Conservation (phyloP, 2,329 filamentous ascomycete genomes). For the Dactylella cylindrospora region DNA sequence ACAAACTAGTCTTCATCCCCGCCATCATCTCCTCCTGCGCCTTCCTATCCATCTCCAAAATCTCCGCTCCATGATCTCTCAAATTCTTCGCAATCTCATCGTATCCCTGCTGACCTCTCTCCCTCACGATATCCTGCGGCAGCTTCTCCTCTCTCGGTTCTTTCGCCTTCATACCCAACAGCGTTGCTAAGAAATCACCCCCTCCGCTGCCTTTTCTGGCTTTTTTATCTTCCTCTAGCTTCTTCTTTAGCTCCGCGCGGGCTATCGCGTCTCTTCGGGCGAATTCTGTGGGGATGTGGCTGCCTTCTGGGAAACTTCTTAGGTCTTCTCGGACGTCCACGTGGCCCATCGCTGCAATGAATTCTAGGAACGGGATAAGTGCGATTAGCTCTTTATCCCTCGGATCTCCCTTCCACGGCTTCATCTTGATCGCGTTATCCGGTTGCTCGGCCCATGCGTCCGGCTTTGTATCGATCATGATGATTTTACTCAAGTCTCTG, state of each 20-base stretch:
- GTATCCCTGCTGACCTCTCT: conserved; percentile 88
- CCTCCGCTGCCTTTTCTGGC: conserved; percentile 61
- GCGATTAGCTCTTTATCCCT: conserved; percentile 83
- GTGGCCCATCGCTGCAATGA: conserved; percentile 90
- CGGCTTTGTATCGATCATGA: conserved; percentile 85
- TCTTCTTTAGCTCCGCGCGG: conserved; percentile 79
- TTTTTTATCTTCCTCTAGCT: conserved; percentile 70
- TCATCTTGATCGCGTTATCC: conserved; percentile 90
- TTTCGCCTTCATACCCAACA: conserved; percentile 77
- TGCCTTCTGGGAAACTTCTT: conserved; percentile 78
- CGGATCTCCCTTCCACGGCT: conserved; percentile 82
- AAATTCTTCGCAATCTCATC: conserved; percentile 87
- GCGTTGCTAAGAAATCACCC: conserved; percentile 67
- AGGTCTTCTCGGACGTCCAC: conserved; percentile 82
- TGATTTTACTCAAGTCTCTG: conserved; percentile 89
- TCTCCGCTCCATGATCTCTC: conserved; percentile 87
- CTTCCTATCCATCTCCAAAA: conserved; percentile 89
- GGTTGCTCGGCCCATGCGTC: conserved; percentile 83
- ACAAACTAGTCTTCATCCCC: conserved; percentile 72
- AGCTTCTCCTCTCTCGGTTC: conserved; percentile 80
- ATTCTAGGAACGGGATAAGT: conserved; percentile 95
- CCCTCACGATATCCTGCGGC: conserved; percentile 89
- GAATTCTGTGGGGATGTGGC: conserved; percentile 86
- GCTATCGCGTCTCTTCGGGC: conserved; percentile 82
- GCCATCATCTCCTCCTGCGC: conserved; percentile 87